Evolutionary conservation across 2,329 filamentous ascomycete species (phyloP).

Genomic region (Stagonosporopsis vannaccii): DNA sequence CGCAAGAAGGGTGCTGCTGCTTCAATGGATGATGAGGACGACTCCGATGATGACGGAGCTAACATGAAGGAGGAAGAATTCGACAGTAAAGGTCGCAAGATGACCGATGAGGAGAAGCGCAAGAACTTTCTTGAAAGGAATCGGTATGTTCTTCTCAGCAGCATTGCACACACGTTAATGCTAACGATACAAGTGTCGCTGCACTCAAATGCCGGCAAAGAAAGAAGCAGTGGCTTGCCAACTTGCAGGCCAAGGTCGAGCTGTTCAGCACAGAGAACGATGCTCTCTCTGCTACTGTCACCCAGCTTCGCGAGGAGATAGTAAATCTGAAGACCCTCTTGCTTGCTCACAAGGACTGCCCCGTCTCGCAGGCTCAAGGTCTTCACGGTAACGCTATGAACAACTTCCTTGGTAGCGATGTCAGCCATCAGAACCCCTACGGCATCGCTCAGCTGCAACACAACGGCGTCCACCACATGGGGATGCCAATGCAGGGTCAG

Average conservation of each 20-base stretch:
- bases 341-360: constrained; percentile 94
- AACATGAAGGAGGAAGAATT: constrained; percentile 49
- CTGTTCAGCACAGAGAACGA: constrained; percentile 93
- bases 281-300: constrained; percentile 80
- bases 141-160: constrained; percentile 66
- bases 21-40: constrained; percentile 58
- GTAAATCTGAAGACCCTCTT: constrained; percentile 93
- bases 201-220: constrained; percentile 96
- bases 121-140: constrained; percentile 98
- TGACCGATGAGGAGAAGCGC: constrained; percentile 98
- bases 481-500: constrained; percentile 49
- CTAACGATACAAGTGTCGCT: constrained; percentile 72
- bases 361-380: constrained; percentile 86
- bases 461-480: constrained; percentile 52
- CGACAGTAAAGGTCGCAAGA: constrained; percentile 73
- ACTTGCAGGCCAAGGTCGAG: constrained; percentile 93
- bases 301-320: constrained; percentile 86
- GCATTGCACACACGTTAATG: not conserved
- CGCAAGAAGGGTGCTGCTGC: constrained; percentile 70
- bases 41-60: constrained; percentile 44
- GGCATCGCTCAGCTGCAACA: constrained; percentile 55
- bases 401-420: constrained; percentile 56
- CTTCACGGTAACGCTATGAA: constrained; percentile 62
- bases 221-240: constrained; percentile 98
- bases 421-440: constrained; percentile 57